phyloP scores from a whole-genome alignment of 2,329 filamentous ascomycete genomes.

The Fusarium luffae region DNA sequence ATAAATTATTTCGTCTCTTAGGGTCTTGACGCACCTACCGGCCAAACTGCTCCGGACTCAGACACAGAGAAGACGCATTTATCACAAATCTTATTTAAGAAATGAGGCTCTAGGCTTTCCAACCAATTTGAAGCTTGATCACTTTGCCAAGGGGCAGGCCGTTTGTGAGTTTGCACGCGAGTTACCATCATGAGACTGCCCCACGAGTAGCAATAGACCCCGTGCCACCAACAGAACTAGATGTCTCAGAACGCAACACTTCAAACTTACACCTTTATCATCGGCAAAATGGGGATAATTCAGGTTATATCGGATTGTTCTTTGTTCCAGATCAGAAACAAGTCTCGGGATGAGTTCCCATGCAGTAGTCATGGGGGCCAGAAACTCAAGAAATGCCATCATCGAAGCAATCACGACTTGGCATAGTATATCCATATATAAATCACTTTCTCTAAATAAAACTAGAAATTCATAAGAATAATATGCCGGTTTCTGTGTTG shows the following conservation, averaged over 20 bases:
- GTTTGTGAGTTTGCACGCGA: slow-evolving; percentile 6
- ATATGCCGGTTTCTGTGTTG: accelerated
- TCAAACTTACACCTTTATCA: accelerated
- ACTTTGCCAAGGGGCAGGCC: accelerated
- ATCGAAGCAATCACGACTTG: background rate
- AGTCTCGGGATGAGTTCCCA: slow-evolving; percentile 12
- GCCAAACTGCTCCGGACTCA: background rate
- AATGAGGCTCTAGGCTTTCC: too few relatives aligned
- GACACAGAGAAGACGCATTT: too few relatives aligned
- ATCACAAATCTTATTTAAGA: too few relatives aligned
- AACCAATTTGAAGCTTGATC: too few relatives aligned
- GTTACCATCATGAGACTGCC: slow-evolving; percentile 20
- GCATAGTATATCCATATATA: background rate
- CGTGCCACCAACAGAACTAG: slow-evolving; percentile 25
- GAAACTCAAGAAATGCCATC: background rate
- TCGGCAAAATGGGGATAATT: too few relatives aligned
- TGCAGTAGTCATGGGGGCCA: slow-evolving; percentile 18
- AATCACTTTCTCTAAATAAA: background rate
- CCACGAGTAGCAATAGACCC: slow-evolving; percentile 14
- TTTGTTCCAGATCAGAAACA: background rate
- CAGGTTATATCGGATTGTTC: background rate
- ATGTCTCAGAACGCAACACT: background rate
- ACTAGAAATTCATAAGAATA: too few relatives aligned
- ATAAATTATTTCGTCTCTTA: too few relatives aligned
- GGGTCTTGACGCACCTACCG: too few relatives aligned